Evolutionary conservation across 495 filamentous ascomycete species (phyloP).

Genomic region (Penicillium silybi): DNA sequence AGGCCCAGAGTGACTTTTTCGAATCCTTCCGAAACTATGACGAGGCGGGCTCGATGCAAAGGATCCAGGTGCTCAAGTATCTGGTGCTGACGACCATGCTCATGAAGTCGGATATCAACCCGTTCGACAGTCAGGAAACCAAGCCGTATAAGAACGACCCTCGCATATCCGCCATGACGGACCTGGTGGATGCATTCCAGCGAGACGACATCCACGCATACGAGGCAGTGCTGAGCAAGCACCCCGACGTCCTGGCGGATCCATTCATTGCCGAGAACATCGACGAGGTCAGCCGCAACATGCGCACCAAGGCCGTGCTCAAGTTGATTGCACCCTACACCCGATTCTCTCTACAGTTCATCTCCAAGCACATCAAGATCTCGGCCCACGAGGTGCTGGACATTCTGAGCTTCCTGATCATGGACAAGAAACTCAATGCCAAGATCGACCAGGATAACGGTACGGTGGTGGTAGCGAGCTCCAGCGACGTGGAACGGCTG

Average conservation of each 20-base stretch:
- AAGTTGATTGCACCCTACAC: constrained; percentile 95
- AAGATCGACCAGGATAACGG: constrained; percentile 86
- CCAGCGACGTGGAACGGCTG: constrained; percentile 69
- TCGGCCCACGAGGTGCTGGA: constrained; percentile 82
- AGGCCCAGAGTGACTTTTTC: constrained; percentile 95
- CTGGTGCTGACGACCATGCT: constrained; percentile 95
- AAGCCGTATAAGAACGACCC: constrained; percentile 97
- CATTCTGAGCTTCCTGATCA: constrained; percentile 87
- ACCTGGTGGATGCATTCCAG: constrained; percentile 94
- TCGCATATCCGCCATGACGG: constrained; percentile 93
- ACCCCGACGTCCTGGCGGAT: constrained; percentile 85
- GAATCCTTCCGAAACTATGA: constrained; percentile 99
- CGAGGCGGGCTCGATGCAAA: constrained; percentile 90
- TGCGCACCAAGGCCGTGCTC: constrained; percentile 91
- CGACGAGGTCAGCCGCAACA: constrained; percentile 96
- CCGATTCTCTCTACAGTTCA: constrained; percentile 79
- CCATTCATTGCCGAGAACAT: constrained; percentile 99
- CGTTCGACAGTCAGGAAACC: constrained; percentile 98
- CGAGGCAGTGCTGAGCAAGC: constrained; percentile 79
- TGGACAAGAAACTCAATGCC: constrained; percentile 79
- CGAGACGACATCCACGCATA: constrained; percentile 91
- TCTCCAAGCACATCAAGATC: constrained; percentile 82
- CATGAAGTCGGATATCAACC: constrained; percentile 99
- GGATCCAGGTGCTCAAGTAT: constrained; percentile 97
- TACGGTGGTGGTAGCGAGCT: constrained; percentile 73